Base-by-base conservation (phyloP, 1,139 yeast species). In the Pichia sp. region DNA sequence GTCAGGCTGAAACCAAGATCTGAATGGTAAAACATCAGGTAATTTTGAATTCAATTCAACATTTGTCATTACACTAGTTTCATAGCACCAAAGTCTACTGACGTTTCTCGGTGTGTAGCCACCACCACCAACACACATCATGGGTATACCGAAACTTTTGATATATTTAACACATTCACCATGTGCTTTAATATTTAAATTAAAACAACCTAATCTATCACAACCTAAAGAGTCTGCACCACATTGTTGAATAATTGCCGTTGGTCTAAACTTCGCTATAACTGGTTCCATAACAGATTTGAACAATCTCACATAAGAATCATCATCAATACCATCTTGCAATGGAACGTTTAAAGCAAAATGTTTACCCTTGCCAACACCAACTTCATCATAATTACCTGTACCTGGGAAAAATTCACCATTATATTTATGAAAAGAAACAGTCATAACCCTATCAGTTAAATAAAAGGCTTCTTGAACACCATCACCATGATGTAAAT, bases 101-200 rank as follows among this genome's bases (percentile, higher is more conserved):
- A 91, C 98, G 61, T 91, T 91, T 62, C 97, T 75, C 84, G 91
- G 91, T 15, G 97, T 91, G 64, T 91, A 91, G 25, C 98, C 98
- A 54, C 98, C 98, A 40, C 98, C 98, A 33, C 98, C 98, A 18
- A 91, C 74, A 18, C 89, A 94, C 71, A 91, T 72, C 70, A 88
- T 74, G 13, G 97, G 98, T 41, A 88, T 69, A 43, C 87, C 87
- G 61, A 89, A 86, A 28, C 86, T 76, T 62, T 87, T 87, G 50
- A 89, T 87, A 61, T 73, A 91, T 59, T 83, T 83, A 41, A 89
- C 93, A 69, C 97, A 91, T 64, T 87, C 89, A 40, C 96, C 97
- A 59, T 91, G 98, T 4, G 96, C 97, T 49, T 74, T 72, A 80
- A 91, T 89, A 43, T 91, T 83, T 54, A 91, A 69, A 61, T 91